Evolutionary conservation across 2,329 filamentous ascomycete species (phyloP).

Genomic region (Camptophora hylomeconis): DNA sequence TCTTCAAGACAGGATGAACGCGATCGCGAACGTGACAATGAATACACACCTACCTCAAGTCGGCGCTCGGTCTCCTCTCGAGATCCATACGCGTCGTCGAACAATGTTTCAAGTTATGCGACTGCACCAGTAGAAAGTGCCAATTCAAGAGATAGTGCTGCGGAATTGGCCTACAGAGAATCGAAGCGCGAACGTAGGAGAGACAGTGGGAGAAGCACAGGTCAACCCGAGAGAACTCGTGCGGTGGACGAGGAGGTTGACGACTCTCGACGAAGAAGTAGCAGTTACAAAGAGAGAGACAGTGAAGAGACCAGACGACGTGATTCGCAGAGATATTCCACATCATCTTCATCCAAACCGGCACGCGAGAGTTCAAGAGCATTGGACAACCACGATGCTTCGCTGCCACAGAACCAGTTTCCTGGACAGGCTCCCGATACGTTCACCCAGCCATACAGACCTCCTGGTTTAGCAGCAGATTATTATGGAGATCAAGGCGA

Average conservation of each 20-base stretch:
- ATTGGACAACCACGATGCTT: conserved; percentile 27
- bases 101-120: too few relatives aligned
- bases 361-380: conserved; percentile 6
- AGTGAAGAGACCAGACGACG: conserved; percentile 11
- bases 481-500: conserved; percentile 52
- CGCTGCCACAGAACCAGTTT: conserved; percentile 42
- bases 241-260: conserved; percentile 14
- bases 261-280: conserved; percentile 13
- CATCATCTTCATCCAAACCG: too few relatives aligned
- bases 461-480: conserved; percentile 43
- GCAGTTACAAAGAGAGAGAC: conserved; percentile 20
- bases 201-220: conserved; percentile 10
- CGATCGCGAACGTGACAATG: too few relatives aligned
- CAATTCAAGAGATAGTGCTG: conserved; percentile 19
- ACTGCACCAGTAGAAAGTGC: conserved; percentile 19
- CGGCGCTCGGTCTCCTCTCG: conserved; percentile 12
- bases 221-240: conserved; percentile 11
- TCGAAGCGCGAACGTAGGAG: conserved; percentile 2
- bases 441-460: conserved; percentile 33
- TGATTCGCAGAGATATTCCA: conserved; percentile 7
- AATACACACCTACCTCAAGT: conserved; percentile 8
- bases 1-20: conserved; percentile 4
- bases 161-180: conserved; percentile 7
- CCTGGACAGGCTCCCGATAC: conserved; percentile 41
- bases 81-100: conserved; percentile 5